Conservation (phyloP, 1,284 basidiomycete genomes). For the Pseudozyma tsukubaensis region DNA sequence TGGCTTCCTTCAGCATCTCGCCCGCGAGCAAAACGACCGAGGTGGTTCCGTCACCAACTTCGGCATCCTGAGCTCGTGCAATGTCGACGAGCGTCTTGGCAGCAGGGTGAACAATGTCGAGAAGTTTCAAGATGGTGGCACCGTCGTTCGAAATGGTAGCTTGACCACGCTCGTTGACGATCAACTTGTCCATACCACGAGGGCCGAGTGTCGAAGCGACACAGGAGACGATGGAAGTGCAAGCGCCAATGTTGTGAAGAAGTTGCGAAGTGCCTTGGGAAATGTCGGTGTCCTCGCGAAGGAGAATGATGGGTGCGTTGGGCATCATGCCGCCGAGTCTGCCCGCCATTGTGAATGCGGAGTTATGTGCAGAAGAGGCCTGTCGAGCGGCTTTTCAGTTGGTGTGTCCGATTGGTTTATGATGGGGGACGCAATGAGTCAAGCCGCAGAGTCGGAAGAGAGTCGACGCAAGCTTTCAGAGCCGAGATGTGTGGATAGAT, state of each 20-base stretch:
- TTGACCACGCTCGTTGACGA: constrained; percentile 77
- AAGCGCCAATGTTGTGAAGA: constrained; percentile 85
- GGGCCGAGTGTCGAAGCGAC: constrained; percentile 92
- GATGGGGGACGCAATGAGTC: too few species aligned
- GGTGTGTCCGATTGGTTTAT: too few species aligned
- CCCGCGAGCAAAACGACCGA: constrained; percentile 93
- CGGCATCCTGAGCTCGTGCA: constrained; percentile 96
- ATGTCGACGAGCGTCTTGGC: constrained; percentile 97
- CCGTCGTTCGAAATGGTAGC: constrained; percentile 98
- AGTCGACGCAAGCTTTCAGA: not conserved
- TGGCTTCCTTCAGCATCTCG: constrained; percentile 92
- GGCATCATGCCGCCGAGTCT: constrained; percentile 60
- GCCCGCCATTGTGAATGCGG: constrained; percentile 37
- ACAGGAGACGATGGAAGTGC: constrained; percentile 62
- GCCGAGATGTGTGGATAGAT: not conserved
- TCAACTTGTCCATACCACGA: constrained; percentile 98
- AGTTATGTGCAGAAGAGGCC: not conserved
- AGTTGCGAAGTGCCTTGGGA: constrained; percentile 95
- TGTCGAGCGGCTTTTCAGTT: constrained; percentile 6
- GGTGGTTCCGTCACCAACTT: constrained; percentile 98
- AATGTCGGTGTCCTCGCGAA: constrained; percentile 86
- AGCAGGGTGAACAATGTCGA: constrained; percentile 97
- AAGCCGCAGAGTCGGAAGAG: not conserved
- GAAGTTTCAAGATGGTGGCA: constrained; percentile 93
- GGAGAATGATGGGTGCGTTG: constrained; percentile 63